Evolutionary conservation across 495 filamentous ascomycete species (phyloP), one percentile per base, ranked within the genome.

Genomic region (Neurospora terricola): DNA sequence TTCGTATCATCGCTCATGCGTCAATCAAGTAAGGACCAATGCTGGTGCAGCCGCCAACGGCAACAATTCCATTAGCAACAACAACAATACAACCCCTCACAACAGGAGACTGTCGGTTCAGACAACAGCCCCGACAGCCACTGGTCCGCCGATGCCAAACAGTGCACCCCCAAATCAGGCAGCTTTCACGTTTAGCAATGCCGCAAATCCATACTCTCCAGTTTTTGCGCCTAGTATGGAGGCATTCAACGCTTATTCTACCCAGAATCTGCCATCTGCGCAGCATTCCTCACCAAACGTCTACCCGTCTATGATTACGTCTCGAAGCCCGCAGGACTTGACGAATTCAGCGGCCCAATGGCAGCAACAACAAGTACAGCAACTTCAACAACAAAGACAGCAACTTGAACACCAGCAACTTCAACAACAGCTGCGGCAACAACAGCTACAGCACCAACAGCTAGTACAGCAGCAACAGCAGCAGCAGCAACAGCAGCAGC

Each of bases 381-480:
- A 77, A 66, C 70, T 21, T 71, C 72, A 42, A 48, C 71, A 66
- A 38, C 48, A 84, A 70, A 83, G 77, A 71, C 83, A 83, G 54
- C 83, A 86, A 66, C 82, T 81, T 70, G 36, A 37, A 37, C 36
- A 37, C 36, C 36, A 37, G 36, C 36, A 37, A 37, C 36, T 37
- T 37, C 83, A 81, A 42, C 73, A 79, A 10, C 80, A 85, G 40
- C 72, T 76, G 12, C 75, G 72, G n/a, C 59, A 73, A 40, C 38
- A 62, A 18, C 75, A 76, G 42, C 71, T 48, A 14, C 78, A 75
- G 54, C 69, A 71, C 27, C 72, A 71, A 18, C 76, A 69, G 14
- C 73, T 73, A 45, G 42, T 45, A 16, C n/a, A n/a, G 18, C 59
- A 73, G 36, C 38, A 62, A 18, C 75, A 75, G 42, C 71, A 48